These are phyloP conservation scores for Penicillium manginii DNA, from an alignment of 495 filamentous ascomycete genomes.

Conservation along the genomic window DNA sequence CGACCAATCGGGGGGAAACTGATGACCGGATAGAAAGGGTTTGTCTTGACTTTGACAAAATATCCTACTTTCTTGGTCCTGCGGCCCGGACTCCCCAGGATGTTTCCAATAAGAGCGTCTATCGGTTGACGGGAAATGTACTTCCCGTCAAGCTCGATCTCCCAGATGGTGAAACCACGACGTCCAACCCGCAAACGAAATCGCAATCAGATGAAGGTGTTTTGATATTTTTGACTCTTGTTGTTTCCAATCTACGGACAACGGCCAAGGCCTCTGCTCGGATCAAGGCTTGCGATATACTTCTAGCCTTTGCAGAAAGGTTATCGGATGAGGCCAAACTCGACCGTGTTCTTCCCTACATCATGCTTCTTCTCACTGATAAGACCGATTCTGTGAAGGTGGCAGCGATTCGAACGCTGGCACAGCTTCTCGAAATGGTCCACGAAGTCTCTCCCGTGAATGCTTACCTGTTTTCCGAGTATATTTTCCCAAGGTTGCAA, in stretches of 20 bases:
- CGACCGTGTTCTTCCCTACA: conserved; percentile 89
- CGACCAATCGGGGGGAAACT: conserved; percentile 73
- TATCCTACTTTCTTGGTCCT: conserved; percentile 83
- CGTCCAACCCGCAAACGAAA: conserved; percentile 36
- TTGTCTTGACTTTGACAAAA: conserved; percentile 95
- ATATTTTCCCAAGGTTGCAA: conserved; percentile 84
- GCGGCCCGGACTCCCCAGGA: conserved; percentile 23
- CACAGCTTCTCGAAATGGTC: conserved; percentile 86
- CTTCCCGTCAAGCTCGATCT: conserved; percentile 87
- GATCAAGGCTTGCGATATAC: conserved; percentile 87
- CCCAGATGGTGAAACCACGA: conserved; percentile 75
- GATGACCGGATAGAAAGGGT: conserved; percentile 94
- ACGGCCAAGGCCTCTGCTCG: conserved; percentile 85
- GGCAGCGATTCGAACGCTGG: conserved; percentile 80
- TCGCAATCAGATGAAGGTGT: conserved; percentile 77
- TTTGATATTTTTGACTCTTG: conserved; percentile 84
- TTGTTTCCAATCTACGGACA: conserved; percentile 85
- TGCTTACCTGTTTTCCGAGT: conserved; percentile 92
- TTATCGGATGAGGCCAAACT: conserved; percentile 96
- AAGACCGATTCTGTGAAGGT: conserved; percentile 80
- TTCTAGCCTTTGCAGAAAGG: conserved; percentile 89
- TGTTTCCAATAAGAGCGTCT: conserved; percentile 24
- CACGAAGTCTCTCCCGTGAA: conserved; percentile 90
- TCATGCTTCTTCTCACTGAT: conserved; percentile 81
- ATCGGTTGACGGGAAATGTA: conserved; percentile 42